A percentile compares a stretch with the other conserved stretches of the same genome.
Conservation (phyloP, 75 land plant genomes). For the Picea sitchensis region DNA sequence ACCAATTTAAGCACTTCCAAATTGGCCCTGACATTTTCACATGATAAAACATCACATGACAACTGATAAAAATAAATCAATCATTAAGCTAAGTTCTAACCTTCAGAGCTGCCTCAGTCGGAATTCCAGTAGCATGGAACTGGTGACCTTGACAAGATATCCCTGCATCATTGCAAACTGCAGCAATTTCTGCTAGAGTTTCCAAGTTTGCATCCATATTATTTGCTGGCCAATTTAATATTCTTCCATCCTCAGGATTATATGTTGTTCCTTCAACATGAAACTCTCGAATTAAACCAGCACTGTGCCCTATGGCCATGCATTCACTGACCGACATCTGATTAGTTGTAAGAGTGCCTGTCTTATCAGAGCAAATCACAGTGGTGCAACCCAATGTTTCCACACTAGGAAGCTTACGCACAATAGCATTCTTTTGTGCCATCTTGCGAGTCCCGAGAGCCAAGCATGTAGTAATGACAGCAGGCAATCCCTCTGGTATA, state of each 20-base stretch:
- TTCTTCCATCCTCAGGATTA: slow-evolving; percentile 73
- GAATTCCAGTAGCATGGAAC: slow-evolving; percentile 72
- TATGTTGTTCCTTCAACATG: slow-evolving; percentile 87
- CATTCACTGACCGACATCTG: slow-evolving; percentile 83
- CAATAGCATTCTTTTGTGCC: slow-evolving; percentile 92
- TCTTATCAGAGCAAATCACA: slow-evolving; percentile 90
- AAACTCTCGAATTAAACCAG: slow-evolving; percentile 30
- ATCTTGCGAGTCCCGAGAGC: slow-evolving; percentile 89
- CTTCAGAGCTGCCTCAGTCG: slow-evolving; percentile 94
- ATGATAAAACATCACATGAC: no score
- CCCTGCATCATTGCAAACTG: slow-evolving; percentile 86
- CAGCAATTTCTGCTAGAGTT: slow-evolving; percentile 65
- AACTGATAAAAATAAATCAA: no score
- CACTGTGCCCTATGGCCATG: slow-evolving; percentile 46
- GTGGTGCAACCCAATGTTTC: slow-evolving; percentile 95
- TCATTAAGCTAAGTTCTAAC: slow-evolving; percentile 17
- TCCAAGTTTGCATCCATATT: slow-evolving; percentile 60
- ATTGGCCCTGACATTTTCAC: no score
- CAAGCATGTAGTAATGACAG: slow-evolving; percentile 86
- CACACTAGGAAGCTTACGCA: slow-evolving; percentile 88
- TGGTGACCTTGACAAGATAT: slow-evolving; percentile 37
- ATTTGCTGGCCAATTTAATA: slow-evolving; percentile 49
- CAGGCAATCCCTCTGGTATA: slow-evolving; percentile 91
- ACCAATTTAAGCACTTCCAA: no score
- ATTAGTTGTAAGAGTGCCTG: slow-evolving; percentile 90